Percentiles rank a stretch among this genome's conserved stretches.
phyloP scores from a whole-genome alignment of 805 yeast genomes.

The Torulaspora indica region DNA sequence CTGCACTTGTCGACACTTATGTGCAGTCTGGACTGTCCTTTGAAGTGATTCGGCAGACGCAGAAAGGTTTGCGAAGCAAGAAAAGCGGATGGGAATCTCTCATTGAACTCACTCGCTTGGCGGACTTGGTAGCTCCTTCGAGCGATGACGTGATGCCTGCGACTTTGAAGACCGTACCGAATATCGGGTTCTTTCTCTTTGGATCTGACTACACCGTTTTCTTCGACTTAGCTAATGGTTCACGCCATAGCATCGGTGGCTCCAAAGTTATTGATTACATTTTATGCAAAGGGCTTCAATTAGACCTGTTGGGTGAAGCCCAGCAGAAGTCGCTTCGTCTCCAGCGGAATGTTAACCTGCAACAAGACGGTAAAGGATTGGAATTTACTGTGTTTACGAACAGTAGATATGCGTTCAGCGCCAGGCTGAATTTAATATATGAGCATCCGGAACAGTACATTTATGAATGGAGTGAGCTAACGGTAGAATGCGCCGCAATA shows the following conservation, averaged over 20 bases:
- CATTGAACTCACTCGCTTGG: slow-evolving; percentile 5
- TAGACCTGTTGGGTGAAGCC: background rate
- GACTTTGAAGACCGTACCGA: slow-evolving; percentile 16
- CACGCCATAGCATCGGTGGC: slow-evolving; percentile 18
- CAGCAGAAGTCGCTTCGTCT: background rate
- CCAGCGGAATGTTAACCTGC: slow-evolving; percentile 1
- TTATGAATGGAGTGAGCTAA: slow-evolving; percentile 8
- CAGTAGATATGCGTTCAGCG: slow-evolving; percentile 2
- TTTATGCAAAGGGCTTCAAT: slow-evolving; percentile 3
- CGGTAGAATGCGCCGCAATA: background rate
- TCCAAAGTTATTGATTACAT: slow-evolving; percentile 5
- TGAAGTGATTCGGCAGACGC: slow-evolving; percentile 14
- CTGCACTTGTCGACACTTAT: slow-evolving; percentile 10
- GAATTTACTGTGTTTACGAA: slow-evolving; percentile 9
- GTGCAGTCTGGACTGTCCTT: slow-evolving; percentile 5
- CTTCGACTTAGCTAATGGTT: slow-evolving; percentile 17
- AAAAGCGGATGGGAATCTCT: slow-evolving; percentile 7
- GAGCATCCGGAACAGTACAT: slow-evolving; percentile 13
- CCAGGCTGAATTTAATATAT: slow-evolving; percentile 5
- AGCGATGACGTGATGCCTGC: background rate
- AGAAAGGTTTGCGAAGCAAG: slow-evolving; percentile 2
- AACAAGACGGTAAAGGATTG: slow-evolving; percentile 5
- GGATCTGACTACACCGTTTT: slow-evolving; percentile 12
- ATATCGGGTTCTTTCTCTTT: slow-evolving; percentile 24
- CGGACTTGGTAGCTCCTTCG: background rate